Conservation (phyloP, 1,284 basidiomycete species). For the Naganishia sp. region DNA sequence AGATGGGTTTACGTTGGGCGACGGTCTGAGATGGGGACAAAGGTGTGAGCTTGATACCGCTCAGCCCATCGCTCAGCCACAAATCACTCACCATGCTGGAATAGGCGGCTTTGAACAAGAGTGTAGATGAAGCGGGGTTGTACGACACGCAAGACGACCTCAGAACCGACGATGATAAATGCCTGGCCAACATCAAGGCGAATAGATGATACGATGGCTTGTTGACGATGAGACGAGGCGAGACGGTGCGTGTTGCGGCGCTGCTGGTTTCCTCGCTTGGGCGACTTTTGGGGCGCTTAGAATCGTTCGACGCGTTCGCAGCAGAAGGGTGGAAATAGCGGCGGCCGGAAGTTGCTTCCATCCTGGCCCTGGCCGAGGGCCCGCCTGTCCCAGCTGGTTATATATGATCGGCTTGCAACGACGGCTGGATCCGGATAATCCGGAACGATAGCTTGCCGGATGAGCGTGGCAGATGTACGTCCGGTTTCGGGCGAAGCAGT, state of each 20-base stretch:
- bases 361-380: constrained; percentile 2
- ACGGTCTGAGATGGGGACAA: neutral
- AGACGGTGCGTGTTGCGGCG: constrained; percentile 1
- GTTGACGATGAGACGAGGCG: constrained; percentile 2
- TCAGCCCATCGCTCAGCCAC: neutral
- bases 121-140: constrained; percentile 13
- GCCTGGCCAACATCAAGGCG: constrained; percentile 14
- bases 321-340: neutral
- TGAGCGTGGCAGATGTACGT: neutral
- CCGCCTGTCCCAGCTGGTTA: constrained; percentile 8
- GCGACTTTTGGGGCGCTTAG: constrained; percentile 26
- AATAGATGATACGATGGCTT: neutral
- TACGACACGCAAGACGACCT: constrained; percentile 20
- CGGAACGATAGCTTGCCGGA: constrained; percentile 23
- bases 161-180: constrained; percentile 16
- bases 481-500: neutral
- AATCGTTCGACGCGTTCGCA: constrained; percentile 25
- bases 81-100: constrained; percentile 21
- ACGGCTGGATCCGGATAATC: constrained; percentile 13
- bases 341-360: neutral
- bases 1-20: constrained; percentile 57
- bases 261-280: constrained; percentile 14
- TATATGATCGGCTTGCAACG: constrained; percentile 15
- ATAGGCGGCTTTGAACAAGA: constrained; percentile 14
- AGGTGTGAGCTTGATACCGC: neutral